phyloP scores from a whole-genome alignment of 2,329 filamentous ascomycete genomes.

The Exophiala sp. region DNA sequence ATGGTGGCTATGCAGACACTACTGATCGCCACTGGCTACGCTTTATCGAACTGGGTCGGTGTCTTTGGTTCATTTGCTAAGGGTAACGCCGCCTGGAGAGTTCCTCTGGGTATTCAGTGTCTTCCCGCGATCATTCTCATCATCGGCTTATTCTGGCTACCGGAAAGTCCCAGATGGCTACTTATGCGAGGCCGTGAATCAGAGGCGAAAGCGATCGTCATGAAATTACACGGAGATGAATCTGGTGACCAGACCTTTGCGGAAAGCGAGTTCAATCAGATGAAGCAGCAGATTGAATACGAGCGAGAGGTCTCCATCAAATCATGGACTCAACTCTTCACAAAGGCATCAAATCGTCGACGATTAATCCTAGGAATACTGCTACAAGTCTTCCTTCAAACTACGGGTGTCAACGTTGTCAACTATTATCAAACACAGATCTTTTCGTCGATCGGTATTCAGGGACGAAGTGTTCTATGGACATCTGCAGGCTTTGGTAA shows the following conservation, averaged over 20 bases:
- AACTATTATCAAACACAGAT: slow-evolving; percentile 2
- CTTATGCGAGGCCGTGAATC: slow-evolving; percentile 48
- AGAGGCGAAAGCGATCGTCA: slow-evolving; percentile 35
- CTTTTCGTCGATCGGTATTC: not conserved
- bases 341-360: not conserved
- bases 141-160: slow-evolving; percentile 48
- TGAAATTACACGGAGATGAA: not conserved
- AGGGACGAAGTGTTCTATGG: not conserved
- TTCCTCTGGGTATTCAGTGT: not conserved
- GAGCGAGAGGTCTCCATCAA: not conserved
- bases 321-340: not conserved
- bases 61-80: not conserved
- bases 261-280: not conserved
- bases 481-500: not conserved
- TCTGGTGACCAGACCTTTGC: not conserved
- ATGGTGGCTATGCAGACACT: slow-evolving; percentile 11
- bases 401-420: not conserved
- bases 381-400: slow-evolving; percentile 1
- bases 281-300: not conserved
- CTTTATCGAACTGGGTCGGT: slow-evolving; percentile 9
- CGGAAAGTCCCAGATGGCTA: slow-evolving; percentile 53
- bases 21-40: slow-evolving; percentile 8
- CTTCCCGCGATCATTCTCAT: slow-evolving; percentile 2
- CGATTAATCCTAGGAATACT: not conserved
- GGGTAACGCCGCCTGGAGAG: not conserved